Evolutionary conservation across 2,329 filamentous ascomycete species (phyloP), one percentile per base, ranked within the genome.

Genomic region (Cladosporium austrohemisphaericum): DNA sequence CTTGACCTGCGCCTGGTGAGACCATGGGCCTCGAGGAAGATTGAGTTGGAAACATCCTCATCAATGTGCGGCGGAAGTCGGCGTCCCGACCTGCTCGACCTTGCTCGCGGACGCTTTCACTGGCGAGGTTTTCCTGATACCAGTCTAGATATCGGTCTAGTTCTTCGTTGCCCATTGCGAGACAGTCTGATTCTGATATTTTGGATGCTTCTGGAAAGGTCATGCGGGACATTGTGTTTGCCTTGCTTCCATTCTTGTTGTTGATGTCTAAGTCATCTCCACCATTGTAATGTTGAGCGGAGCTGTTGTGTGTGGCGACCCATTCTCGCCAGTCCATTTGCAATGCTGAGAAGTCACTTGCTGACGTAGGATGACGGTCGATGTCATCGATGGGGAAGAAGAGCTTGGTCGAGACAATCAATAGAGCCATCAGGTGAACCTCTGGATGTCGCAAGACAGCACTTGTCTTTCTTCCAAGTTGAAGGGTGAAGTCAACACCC

Each of bases 131-230:
- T 50, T 76, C 75, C 61, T 87, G 82, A 63, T 86, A 91, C 83
- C 86, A 93, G 65, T 88, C 80, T 67, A 94, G 75, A 60, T 90
- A 92, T 52, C 85, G 78, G 59, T 91, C 86, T 29, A 92, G 70
- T 54, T 85, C 76, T 18, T 75, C 68, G 4, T 74, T 68, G 2
- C 70, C 73, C 79, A 91, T 83, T 1, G 70, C 65, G 32, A 83
- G 75, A 7, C 88, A 76, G 57, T 88, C 78, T 3, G 71, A 69
- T 49, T 86, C 83, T 5, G 73, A 77, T 18, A 85, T 65, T 67
- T 61, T 81, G 75, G 57, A 76, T 64, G 63, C 70, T 65, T 67
- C 70, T 66, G 57, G 69, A 65, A 58, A 74, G 54, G 52, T 62
- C 33, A 47, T 9, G 23, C 5, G 16, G n/a, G 28, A 14, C 28